A percentile compares a stretch with the other conserved stretches of the same genome.
Conservation (phyloP, 805 yeast species). For the Nakazawaea ishiwadae region DNA sequence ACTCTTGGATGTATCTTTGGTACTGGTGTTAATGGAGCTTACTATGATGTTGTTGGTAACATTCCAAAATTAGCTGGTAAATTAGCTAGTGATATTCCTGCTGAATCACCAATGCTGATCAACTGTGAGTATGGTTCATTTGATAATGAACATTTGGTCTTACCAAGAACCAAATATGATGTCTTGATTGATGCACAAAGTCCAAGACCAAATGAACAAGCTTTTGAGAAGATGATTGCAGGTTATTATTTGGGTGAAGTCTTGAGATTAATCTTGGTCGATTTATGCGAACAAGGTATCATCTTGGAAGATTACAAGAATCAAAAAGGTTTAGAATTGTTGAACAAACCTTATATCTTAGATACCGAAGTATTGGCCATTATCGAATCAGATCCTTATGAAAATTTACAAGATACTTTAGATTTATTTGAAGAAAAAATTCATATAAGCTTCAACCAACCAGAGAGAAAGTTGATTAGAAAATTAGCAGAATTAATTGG, state of each 20-base stretch:
- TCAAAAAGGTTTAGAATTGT: conserved; percentile 57
- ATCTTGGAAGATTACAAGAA: conserved; percentile 53
- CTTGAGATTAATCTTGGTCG: conserved; percentile 74
- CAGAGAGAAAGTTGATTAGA: conserved; percentile 82
- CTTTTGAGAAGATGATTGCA: conserved; percentile 97
- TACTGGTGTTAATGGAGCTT: conserved; percentile 98
- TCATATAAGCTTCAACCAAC: conserved; percentile 61
- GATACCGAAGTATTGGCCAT: conserved; percentile 88
- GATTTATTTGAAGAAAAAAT: conserved; percentile 59
- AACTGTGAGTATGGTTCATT: conserved; percentile 99
- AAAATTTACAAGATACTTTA: conserved; percentile 72
- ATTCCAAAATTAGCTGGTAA: conserved; percentile 84
- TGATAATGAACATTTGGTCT: conserved; percentile 81
- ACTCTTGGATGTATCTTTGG: conserved; percentile 98
- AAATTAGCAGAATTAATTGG: conserved; percentile 85
- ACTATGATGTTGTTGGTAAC: conserved; percentile 71
- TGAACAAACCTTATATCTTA: conserved; percentile 65
- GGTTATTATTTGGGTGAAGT: conserved; percentile 97
- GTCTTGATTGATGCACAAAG: conserved; percentile 75
- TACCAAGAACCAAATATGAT: conserved; percentile 92
- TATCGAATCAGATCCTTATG: conserved; percentile 88
- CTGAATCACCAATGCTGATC: conserved; percentile 82
- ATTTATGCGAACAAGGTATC: conserved; percentile 59
- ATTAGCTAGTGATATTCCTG: conserved; percentile 59
- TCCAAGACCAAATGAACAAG: conserved; percentile 97